Percentiles rank a stretch among this genome's conserved stretches.
These are phyloP conservation scores for Cercospora beticola DNA, from an alignment of 2,329 filamentous ascomycete species.

Conservation along the genomic window DNA sequence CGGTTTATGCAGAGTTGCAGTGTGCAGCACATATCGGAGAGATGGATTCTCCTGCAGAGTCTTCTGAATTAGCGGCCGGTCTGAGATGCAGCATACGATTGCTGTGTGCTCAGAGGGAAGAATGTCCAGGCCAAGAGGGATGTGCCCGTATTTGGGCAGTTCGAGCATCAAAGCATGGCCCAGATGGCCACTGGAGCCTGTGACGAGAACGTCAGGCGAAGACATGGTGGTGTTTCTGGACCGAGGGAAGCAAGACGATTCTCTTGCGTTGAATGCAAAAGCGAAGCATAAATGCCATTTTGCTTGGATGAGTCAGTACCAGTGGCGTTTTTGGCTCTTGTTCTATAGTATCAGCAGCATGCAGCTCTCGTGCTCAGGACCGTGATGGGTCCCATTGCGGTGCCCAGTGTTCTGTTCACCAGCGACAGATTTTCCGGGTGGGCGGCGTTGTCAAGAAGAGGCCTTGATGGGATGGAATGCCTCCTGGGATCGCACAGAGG, in stretches of 20 bases:
- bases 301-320: not conserved
- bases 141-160: conserved; percentile 16
- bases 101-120: conserved; percentile 14
- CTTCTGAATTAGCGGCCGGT: conserved; percentile 13
- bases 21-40: conserved; percentile 23
- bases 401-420: not conserved
- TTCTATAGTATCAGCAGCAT: not conserved
- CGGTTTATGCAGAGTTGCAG: conserved; percentile 27
- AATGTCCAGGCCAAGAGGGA: conserved; percentile 24
- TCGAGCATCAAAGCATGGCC: conserved; percentile 24
- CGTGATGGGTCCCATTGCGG: not conserved
- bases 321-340: not conserved
- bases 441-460: not conserved
- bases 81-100: conserved; percentile 17
- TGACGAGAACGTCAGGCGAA: conserved; percentile 21
- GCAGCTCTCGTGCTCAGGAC: not conserved
- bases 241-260: not conserved
- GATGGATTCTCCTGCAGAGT: conserved; percentile 11
- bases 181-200: conserved; percentile 24
- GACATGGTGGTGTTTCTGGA: not conserved
- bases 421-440: not conserved
- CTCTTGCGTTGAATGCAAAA: not conserved
- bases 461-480: not conserved
- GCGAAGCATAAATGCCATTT: not conserved
- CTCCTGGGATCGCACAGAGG: not conserved